phyloP scores from a whole-genome alignment of 2,329 filamentous ascomycete genomes.

The Hymenoscyphus scutula region DNA sequence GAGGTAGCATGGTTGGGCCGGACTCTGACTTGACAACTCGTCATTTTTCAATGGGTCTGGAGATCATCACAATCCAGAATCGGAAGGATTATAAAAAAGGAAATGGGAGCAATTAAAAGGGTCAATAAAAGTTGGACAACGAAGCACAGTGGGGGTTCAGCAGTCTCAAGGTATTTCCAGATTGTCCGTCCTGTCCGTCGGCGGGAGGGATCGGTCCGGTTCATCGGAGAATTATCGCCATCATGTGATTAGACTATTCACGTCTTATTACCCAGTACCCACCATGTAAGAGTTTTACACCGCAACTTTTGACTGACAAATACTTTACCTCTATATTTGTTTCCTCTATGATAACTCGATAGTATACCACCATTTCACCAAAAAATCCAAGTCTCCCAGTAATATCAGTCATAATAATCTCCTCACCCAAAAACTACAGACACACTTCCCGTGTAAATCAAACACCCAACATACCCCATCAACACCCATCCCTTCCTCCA shows the following conservation, averaged over 20 bases:
- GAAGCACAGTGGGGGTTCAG: not conserved
- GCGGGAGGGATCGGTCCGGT: not conserved
- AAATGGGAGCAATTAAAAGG: not conserved
- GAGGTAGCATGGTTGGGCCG: not conserved
- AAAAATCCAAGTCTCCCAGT: not conserved
- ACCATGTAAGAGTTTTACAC: not conserved
- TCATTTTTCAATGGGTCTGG: not conserved
- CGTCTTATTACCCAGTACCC: too few species aligned
- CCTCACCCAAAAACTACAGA: not conserved
- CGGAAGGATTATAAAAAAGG: not conserved
- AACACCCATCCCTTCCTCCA: not conserved
- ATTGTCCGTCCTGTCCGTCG: too few species aligned
- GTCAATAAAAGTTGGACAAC: not conserved
- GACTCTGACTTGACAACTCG: not conserved
- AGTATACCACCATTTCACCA: not conserved
- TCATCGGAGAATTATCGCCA: not conserved
- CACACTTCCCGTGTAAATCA: not conserved
- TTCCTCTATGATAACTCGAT: not conserved
- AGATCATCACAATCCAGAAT: not conserved
- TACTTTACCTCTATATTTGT: not conserved
- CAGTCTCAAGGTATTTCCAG: not conserved
- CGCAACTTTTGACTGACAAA: not conserved
- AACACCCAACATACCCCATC: not conserved
- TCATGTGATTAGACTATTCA: too few species aligned
- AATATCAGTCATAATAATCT: not conserved